A percentile compares a stretch with the other conserved stretches of the same genome.
These are phyloP conservation scores for Pseudozyma sp. DNA, from an alignment of 1,284 basidiomycete species.

Conservation along the genomic window DNA sequence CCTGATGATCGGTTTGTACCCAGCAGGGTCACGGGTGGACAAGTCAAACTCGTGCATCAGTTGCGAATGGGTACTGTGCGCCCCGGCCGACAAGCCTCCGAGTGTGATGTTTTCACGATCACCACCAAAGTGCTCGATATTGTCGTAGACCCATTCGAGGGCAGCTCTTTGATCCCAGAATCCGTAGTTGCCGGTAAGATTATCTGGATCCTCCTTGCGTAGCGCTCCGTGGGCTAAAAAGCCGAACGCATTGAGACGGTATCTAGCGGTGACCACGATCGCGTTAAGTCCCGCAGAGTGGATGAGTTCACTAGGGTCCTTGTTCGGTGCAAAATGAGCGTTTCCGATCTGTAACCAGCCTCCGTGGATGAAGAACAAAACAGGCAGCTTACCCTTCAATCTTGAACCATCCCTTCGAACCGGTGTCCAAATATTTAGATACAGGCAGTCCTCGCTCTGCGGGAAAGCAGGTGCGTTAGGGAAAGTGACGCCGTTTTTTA, in stretches of 20 bases:
- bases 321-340: constrained; percentile 15
- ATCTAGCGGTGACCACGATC: constrained; percentile 43
- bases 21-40: constrained; percentile 1
- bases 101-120: constrained; percentile 64
- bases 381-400: constrained; percentile 18
- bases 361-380: constrained; percentile 52
- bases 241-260: constrained; percentile 52
- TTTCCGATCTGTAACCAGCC: constrained; percentile 52
- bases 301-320: constrained; percentile 40
- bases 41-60: constrained; percentile 63
- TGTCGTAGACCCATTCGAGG: constrained; percentile 56
- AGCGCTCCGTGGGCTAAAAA: constrained; percentile 45
- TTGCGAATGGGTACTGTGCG: constrained; percentile 66
- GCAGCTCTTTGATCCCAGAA: constrained; percentile 55
- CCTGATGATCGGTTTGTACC: constrained; percentile 39
- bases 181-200: constrained; percentile 48
- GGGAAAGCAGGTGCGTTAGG: constrained; percentile 5
- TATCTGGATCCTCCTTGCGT: constrained; percentile 25
- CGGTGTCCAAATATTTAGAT: constrained; percentile 52
- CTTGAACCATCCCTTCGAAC: constrained; percentile 6
- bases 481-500: constrained; percentile 26
- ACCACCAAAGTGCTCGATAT: constrained; percentile 64
- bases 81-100: constrained; percentile 66
- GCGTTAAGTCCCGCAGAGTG: constrained; percentile 23
- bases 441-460: constrained; percentile 50